Conservation (phyloP, 2,329 filamentous ascomycete species). For the Didymella keratinophila region DNA sequence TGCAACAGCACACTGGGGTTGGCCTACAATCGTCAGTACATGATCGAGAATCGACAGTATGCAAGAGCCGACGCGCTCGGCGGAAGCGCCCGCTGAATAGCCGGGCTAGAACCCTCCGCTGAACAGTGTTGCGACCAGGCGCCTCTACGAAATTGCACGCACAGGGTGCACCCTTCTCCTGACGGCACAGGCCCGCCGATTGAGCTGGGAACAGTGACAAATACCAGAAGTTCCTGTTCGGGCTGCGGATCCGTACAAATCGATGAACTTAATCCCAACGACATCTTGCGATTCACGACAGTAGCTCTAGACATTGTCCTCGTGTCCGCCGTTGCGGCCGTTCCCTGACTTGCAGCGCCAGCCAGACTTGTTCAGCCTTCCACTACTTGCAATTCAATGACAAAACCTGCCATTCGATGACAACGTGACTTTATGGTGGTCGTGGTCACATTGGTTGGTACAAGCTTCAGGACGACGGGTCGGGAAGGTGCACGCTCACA, state of each 20-base stretch:
- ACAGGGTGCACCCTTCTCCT: slow-evolving; percentile 10
- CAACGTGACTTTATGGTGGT: not conserved
- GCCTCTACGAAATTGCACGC: slow-evolving; percentile 4
- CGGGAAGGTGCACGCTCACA: not conserved
- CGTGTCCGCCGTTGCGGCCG: not conserved
- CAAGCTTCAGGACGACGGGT: not conserved
- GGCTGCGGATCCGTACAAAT: slow-evolving; percentile 22
- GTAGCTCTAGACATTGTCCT: not conserved
- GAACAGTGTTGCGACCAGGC: slow-evolving; percentile 19
- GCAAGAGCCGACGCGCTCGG: slow-evolving; percentile 10
- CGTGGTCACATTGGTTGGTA: not conserved
- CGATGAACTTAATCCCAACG: slow-evolving; percentile 26
- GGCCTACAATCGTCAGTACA: slow-evolving; percentile 18
- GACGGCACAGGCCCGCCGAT: slow-evolving; percentile 9
- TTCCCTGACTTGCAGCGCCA: slow-evolving; percentile 1
- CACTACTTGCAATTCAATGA: not conserved
- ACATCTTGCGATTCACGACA: slow-evolving; percentile 11
- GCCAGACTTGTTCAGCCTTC: not conserved
- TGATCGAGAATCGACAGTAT: slow-evolving; percentile 16
- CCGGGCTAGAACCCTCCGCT: slow-evolving; percentile 21
- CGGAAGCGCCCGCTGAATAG: slow-evolving; percentile 30
- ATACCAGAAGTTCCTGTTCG: slow-evolving; percentile 15
- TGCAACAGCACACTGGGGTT: slow-evolving; percentile 20
- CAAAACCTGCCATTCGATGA: not conserved
- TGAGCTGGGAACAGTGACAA: slow-evolving; percentile 25